Evolutionary conservation across 345 rosid genomes (phyloP).

Genomic region (Salix purpurea): DNA sequence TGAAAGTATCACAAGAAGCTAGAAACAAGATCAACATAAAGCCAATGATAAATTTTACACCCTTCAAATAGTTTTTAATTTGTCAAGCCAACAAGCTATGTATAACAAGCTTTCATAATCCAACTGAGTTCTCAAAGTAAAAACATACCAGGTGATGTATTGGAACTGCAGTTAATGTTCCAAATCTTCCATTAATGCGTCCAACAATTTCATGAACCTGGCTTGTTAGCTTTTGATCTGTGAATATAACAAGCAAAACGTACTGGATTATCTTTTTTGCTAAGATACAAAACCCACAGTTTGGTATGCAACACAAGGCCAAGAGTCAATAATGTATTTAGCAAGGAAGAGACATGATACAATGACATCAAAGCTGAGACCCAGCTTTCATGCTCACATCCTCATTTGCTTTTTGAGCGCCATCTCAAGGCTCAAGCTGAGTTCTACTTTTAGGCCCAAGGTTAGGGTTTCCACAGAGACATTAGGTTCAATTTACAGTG

Average conservation of each 20-base stretch:
- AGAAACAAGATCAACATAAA: neutral
- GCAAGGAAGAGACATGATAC: neutral
- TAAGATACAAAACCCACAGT: neutral
- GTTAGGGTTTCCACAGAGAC: neutral
- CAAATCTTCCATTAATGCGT: constrained; percentile 98
- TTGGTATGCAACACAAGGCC: neutral
- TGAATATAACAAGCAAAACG: constrained; percentile 2
- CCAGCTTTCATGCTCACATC: neutral
- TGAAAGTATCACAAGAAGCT: neutral
- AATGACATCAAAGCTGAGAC: neutral
- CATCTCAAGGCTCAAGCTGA: neutral
- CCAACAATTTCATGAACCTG: constrained; percentile 99
- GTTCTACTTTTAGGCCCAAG: neutral
- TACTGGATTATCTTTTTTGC: neutral
- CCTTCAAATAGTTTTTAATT: neutral
- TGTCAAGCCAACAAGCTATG: neutral
- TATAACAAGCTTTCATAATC: neutral
- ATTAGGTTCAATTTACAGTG: neutral
- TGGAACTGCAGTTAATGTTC: constrained; percentile 86
- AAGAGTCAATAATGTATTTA: neutral
- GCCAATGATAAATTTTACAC: neutral
- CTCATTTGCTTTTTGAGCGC: neutral
- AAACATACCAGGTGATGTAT: constrained; percentile 89
- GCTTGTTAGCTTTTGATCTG: constrained; percentile 98
- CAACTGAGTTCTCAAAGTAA: constrained; percentile 10